These are phyloP conservation scores for Pichia ethanolica DNA, from an alignment of 805 yeast genomes.

Conservation along the genomic window DNA sequence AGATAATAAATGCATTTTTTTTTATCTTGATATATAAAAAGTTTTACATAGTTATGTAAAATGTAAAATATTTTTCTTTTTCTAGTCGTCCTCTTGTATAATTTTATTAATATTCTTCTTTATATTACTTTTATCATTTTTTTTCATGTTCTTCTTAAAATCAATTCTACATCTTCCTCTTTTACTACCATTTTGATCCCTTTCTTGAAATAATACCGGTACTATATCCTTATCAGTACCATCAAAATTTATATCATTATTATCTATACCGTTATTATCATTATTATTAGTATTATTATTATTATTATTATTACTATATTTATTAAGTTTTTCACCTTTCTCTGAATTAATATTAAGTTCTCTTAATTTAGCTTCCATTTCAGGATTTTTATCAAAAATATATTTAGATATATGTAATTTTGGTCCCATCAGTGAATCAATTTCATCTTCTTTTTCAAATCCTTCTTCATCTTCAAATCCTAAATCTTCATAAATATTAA, in stretches of 20 bases:
- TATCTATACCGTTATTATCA: background rate
- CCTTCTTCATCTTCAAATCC: conserved; percentile 1
- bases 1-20: too few relatives aligned
- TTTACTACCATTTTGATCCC: background rate
- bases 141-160: conserved; percentile 5
- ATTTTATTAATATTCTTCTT: too few relatives aligned
- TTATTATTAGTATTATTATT: too few relatives aligned
- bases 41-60: too few relatives aligned
- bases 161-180: conserved; percentile 9
- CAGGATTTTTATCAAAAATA: conserved; percentile 14
- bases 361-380: conserved; percentile 12
- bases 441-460: conserved; percentile 7
- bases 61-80: too few relatives aligned
- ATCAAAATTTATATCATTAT: background rate
- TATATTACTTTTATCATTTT: background rate
- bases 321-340: background rate
- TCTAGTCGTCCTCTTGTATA: too few relatives aligned
- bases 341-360: conserved; percentile 3
- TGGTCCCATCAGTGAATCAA: conserved; percentile 12
- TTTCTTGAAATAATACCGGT: background rate
- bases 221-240: background rate
- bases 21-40: too few relatives aligned
- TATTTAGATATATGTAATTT: conserved; percentile 15
- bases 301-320: background rate
- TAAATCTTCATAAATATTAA: conserved; percentile 28